A percentile compares a stretch with the other conserved stretches of the same genome.
These are phyloP conservation scores for Triticum monococcum DNA, from an alignment of 176 grass and related monocot species.

Conservation along the genomic window DNA sequence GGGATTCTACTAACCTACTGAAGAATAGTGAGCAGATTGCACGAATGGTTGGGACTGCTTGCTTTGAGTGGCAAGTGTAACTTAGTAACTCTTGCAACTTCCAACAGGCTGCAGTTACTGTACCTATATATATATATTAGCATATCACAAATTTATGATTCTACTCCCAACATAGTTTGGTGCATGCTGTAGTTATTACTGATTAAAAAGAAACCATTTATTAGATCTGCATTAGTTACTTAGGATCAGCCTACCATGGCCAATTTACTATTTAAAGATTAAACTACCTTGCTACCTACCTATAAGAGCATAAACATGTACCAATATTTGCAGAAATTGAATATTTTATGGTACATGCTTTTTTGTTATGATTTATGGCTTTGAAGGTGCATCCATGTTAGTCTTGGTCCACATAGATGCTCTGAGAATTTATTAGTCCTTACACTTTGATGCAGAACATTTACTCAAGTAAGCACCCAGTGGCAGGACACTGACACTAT, in stretches of 20 bases:
- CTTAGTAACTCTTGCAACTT: not conserved
- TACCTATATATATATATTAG: not conserved
- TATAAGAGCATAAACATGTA: not conserved
- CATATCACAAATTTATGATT: not conserved
- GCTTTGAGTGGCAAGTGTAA: conserved; percentile 1
- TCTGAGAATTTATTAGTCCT: conserved; percentile 12
- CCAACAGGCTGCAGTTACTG: conserved; percentile 9
- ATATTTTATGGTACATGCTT: not conserved
- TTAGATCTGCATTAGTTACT: not conserved
- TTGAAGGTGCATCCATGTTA: conserved; percentile 3
- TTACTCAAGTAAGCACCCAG: conserved; percentile 97
- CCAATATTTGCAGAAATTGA: not conserved
- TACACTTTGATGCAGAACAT: conserved; percentile 76
- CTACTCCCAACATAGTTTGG: conserved; percentile 1
- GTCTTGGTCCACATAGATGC: not conserved
- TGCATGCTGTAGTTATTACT: conserved; percentile 4
- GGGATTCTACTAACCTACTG: not conserved
- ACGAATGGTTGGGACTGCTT: not conserved
- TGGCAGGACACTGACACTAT: conserved; percentile 99
- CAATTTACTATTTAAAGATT: conserved; percentile 14
- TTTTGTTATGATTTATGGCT: conserved; percentile 28
- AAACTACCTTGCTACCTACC: conserved; percentile 8
- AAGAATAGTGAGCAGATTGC: not conserved
- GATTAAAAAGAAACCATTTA: not conserved
- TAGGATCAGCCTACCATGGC: not conserved